Percentiles rank a stretch among this genome's conserved stretches.
Evolutionary conservation across 768 basidiomycete genomes (phyloP).

Genomic region (Lactifluus rugatus): DNA sequence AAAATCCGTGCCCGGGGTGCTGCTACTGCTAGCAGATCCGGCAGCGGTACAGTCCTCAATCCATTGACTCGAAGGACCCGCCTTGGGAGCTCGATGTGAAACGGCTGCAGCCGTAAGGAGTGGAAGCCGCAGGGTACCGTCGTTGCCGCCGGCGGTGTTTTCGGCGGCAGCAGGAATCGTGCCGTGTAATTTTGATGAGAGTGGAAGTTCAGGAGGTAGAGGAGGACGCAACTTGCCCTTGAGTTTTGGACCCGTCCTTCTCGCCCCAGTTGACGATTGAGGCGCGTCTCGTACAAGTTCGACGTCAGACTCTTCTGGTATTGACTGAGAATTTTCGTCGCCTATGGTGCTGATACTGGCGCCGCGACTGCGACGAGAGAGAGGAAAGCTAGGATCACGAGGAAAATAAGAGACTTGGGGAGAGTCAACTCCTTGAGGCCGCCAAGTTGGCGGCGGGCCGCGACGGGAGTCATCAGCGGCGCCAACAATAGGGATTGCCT

Average conservation of each 20-base stretch:
- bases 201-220: constrained; percentile 24
- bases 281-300: constrained; percentile 36
- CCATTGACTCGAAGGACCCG: not conserved
- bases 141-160: not conserved
- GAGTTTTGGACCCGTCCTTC: constrained; percentile 4
- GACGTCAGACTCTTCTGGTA: constrained; percentile 40
- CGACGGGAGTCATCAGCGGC: constrained; percentile 7
- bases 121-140: constrained; percentile 1
- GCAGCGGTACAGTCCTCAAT: not conserved
- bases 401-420: constrained; percentile 29
- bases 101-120: not conserved
- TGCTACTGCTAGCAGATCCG: not conserved
- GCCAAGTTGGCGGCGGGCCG: constrained; percentile 3
- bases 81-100: not conserved
- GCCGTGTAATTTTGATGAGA: constrained; percentile 24
- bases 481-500: not conserved
- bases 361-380: constrained; percentile 41
- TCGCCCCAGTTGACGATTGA: not conserved
- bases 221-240: constrained; percentile 28
- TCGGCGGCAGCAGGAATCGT: not conserved
- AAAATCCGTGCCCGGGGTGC: not conserved
- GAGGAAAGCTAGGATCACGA: constrained; percentile 27
- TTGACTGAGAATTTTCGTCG: constrained; percentile 33
- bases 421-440: constrained; percentile 19
- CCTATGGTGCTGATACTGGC: constrained; percentile 43